A percentile compares a stretch with the other conserved stretches of the same genome.
These are phyloP conservation scores for Backusella macrospora DNA, from an alignment of 192 early-diverging fungal genomes.

Conservation along the genomic window DNA sequence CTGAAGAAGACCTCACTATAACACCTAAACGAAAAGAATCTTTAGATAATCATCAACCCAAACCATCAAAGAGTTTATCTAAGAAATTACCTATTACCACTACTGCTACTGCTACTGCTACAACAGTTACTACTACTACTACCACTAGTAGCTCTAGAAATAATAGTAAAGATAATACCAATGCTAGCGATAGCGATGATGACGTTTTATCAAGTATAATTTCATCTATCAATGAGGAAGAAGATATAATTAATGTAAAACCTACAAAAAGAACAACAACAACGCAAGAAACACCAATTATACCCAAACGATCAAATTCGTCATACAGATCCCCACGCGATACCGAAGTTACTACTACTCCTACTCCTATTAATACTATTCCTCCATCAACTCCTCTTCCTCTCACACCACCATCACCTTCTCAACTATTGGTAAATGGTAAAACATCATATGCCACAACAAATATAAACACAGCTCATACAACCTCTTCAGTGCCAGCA, in stretches of 20 bases:
- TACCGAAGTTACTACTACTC: background rate
- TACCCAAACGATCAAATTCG: slow-evolving; percentile 2
- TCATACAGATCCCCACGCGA: background rate
- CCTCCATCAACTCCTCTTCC: background rate
- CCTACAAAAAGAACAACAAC: background rate
- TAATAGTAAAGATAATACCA: background rate
- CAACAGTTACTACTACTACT: background rate
- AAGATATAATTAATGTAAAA: background rate
- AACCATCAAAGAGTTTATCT: background rate
- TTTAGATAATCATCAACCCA: background rate
- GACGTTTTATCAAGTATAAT: slow-evolving; percentile 6
- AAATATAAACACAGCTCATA: background rate
- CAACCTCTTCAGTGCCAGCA: slow-evolving; percentile 15
- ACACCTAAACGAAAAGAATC: slow-evolving; percentile 18
- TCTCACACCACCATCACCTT: slow-evolving; percentile 30
- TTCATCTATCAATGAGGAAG: slow-evolving; percentile 14
- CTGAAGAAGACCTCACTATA: background rate
- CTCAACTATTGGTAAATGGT: background rate
- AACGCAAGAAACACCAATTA: slow-evolving; percentile 12
- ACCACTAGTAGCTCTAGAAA: background rate
- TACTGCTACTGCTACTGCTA: background rate
- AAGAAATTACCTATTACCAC: background rate
- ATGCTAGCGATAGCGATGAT: background rate
- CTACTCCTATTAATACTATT: background rate
- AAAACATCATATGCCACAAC: background rate